Conservation (phyloP, 2,329 filamentous ascomycete species). For the Penicillium sp. region DNA sequence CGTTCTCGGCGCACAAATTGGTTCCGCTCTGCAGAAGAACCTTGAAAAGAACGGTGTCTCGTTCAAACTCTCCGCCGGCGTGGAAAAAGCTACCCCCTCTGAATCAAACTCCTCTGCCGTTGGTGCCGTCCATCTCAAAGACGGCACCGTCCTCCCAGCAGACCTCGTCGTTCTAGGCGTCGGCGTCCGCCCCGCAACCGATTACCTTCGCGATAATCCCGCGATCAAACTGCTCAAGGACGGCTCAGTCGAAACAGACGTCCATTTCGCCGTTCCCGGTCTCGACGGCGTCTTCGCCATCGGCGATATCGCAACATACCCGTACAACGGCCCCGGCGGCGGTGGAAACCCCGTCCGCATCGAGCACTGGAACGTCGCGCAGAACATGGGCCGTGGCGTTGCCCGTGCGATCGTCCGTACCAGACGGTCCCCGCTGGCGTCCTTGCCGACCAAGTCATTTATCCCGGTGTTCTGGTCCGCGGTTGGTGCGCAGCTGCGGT, state of each 20-base stretch:
- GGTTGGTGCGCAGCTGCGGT: conserved; percentile 82
- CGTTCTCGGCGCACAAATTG: conserved; percentile 80
- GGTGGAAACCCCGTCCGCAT: conserved; percentile 76
- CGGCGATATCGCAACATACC: conserved; percentile 93
- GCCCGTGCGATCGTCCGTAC: conserved; percentile 76
- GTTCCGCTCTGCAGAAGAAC: conserved; percentile 74
- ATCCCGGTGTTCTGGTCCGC: conserved; percentile 98
- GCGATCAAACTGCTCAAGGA: conserved; percentile 75
- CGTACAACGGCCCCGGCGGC: conserved; percentile 87
- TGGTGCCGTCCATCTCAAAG: conserved; percentile 79
- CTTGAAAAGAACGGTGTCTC: conserved; percentile 87
- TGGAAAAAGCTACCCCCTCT: conserved; percentile 81
- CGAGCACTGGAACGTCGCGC: conserved; percentile 98
- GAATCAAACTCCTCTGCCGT: conserved; percentile 70
- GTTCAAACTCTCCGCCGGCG: conserved; percentile 78
- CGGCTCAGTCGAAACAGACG: conserved; percentile 81
- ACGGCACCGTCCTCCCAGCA: conserved; percentile 80
- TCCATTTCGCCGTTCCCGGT: conserved; percentile 75
- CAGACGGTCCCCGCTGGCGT: conserved; percentile 30
- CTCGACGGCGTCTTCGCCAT: conserved; percentile 80
- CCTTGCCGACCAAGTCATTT: conserved; percentile 68
- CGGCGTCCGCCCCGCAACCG: conserved; percentile 83
- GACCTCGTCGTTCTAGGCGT: conserved; percentile 92
- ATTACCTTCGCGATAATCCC: conserved; percentile 75
- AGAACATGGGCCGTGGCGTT: conserved; percentile 82